Evolutionary conservation across 306 rosid species (phyloP), one percentile per base, ranked within the genome.

Genomic region (Morella rubra): DNA sequence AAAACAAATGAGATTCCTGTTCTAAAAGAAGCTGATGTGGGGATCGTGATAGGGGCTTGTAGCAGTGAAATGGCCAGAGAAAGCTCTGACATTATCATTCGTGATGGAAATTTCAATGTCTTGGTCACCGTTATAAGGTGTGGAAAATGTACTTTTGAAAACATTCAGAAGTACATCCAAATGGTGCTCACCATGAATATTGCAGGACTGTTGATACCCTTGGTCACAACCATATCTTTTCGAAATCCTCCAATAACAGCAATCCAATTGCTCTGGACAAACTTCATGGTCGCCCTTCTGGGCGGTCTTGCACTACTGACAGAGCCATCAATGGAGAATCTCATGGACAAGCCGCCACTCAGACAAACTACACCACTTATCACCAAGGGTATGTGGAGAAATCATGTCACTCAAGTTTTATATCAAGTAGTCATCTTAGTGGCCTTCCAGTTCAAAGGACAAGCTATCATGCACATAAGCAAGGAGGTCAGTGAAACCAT

Each of bases 161-260:
- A 71, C 67, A 81, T 81, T 44, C 81, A 24, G 27, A 81, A 81
- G 77, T 76, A 47, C 69, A 66, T 81, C 44, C 85, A 81, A 81
- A 45, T 81, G n/a, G 71, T 46, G 71, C 75, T 81, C 18, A 46
- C 67, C 74, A 66, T 53, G 65, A 76, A 47, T 20, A 76, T 66
- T 10, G 42, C 85, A 5, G 73, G 69, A 15, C 18, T 74, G 18
- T 19, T 72, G 81, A 81, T 51, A 18, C 8, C 73, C 15, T 15
- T 22, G 1, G 13, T 81, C 13, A 65, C 74, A n/a, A 66, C 74
- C 22, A 3, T 46, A 5, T 20, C 4, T 11, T 55, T 8, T 4
- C 78, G 81, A 62, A 0, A 56, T 4, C 11, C 70, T 58, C 50
- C 78, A 9, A 16, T 81, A 20, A 59, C 75, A 1, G 58, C 47